These are phyloP conservation scores for Dryadomyces quercus-mongolicae DNA, from an alignment of 2,329 filamentous ascomycete genomes.

Conservation along the genomic window DNA sequence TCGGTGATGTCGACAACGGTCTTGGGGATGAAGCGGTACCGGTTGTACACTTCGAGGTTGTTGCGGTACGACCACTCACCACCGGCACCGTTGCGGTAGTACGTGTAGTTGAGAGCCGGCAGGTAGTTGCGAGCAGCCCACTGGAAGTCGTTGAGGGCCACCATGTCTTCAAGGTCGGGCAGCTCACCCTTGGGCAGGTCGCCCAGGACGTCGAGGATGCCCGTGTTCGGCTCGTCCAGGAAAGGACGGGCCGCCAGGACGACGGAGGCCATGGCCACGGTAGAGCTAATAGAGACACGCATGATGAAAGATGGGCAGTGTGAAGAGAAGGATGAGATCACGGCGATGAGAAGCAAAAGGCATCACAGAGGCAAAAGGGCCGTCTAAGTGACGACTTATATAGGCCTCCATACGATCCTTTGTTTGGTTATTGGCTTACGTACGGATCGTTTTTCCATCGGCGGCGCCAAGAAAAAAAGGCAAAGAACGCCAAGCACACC, in stretches of 20 bases:
- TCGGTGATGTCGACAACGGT: slow-evolving; percentile 37
- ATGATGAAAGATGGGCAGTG: too few species aligned
- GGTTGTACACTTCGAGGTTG: slow-evolving; percentile 41
- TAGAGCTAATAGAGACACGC: slow-evolving; percentile 24
- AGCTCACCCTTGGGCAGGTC: slow-evolving; percentile 4
- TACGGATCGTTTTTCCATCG: too few species aligned
- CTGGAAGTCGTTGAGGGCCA: slow-evolving; percentile 26
- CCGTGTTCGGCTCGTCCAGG: slow-evolving; percentile 33
- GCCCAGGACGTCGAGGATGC: slow-evolving; percentile 26
- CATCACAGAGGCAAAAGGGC: too few species aligned
- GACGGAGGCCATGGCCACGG: slow-evolving; percentile 26
- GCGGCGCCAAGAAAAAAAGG: too few species aligned
- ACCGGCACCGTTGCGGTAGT: slow-evolving; percentile 42
- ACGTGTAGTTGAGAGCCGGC: slow-evolving; percentile 52
- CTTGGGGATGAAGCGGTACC: slow-evolving; percentile 34
- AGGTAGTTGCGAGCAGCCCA: slow-evolving; percentile 46
- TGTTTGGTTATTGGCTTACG: too few species aligned
- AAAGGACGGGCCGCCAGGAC: slow-evolving; percentile 29
- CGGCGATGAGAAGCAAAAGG: too few species aligned
- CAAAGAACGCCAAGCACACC: too few species aligned
- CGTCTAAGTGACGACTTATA: too few species aligned
- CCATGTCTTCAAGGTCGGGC: slow-evolving; percentile 18
- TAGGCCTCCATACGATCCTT: too few species aligned
- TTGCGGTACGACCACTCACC: slow-evolving; percentile 45
- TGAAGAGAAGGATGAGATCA: too few species aligned